These are phyloP conservation scores for Hymenoscyphus fraxineus DNA, from an alignment of 2,329 filamentous ascomycete genomes.

Conservation along the genomic window DNA sequence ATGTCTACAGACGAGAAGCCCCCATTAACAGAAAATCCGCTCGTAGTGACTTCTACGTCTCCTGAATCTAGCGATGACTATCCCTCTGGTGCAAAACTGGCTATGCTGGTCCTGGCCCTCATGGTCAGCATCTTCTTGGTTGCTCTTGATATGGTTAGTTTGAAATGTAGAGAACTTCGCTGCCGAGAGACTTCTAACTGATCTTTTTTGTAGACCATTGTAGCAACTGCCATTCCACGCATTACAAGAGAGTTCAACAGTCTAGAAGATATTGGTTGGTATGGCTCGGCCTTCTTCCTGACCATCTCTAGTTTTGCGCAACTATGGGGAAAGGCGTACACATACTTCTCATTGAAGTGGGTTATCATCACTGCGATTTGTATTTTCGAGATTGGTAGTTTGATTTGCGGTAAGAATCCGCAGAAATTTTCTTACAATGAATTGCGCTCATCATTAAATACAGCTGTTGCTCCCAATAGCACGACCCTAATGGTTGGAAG, in stretches of 20 bases:
- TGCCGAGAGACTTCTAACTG: too few species aligned
- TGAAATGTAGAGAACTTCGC: too few species aligned
- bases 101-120: neutral
- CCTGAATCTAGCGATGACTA: too few species aligned
- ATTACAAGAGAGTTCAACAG: neutral
- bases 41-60: too few species aligned
- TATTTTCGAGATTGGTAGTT: neutral
- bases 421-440: too few species aligned
- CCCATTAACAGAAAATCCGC: too few species aligned
- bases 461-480: constrained; percentile 9
- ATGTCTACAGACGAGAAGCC: too few species aligned
- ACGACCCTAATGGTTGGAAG: constrained; percentile 15
- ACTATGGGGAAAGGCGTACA: neutral
- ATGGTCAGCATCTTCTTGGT: neutral
- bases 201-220: too few species aligned
- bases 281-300: neutral
- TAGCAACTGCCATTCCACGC: neutral
- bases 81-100: neutral
- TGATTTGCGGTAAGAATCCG: neutral
- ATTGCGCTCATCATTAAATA: too few species aligned
- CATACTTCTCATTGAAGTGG: neutral
- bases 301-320: neutral
- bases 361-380: neutral
- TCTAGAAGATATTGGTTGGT: neutral
- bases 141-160: neutral